Percentiles rank a stretch among this genome's conserved stretches.
These are phyloP conservation scores for Plasmodium vinckei DNA, from an alignment of 169 alveolate species.

Conservation along the genomic window DNA sequence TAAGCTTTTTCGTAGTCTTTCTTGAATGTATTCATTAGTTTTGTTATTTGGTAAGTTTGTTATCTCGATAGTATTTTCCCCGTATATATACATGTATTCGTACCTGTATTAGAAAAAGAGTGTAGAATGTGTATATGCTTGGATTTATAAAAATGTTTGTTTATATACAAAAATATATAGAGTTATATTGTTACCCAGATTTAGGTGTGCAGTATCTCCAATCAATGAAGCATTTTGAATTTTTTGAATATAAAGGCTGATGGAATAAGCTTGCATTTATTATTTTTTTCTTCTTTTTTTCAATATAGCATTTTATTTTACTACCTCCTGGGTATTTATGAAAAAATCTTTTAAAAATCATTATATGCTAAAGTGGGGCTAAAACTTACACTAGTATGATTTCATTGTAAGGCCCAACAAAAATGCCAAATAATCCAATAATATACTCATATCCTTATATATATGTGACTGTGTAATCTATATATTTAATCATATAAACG, in stretches of 20 bases:
- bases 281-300: slow-evolving; percentile 52
- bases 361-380: neutral
- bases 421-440: too few species aligned
- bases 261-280: slow-evolving; percentile 40
- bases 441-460: too few species aligned
- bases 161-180: neutral
- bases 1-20: slow-evolving; percentile 86
- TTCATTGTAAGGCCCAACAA: too few species aligned
- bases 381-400: too few species aligned
- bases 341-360: slow-evolving; percentile 72
- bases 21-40: slow-evolving; percentile 93
- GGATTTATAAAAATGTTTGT: neutral
- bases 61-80: slow-evolving; percentile 86
- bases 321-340: slow-evolving; percentile 75
- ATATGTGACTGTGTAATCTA: too few species aligned
- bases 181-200: slow-evolving; percentile 49
- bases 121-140: neutral
- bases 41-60: slow-evolving; percentile 87
- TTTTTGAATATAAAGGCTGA: slow-evolving; percentile 57
- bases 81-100: slow-evolving; percentile 83
- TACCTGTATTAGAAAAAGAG: slow-evolving; percentile 39
- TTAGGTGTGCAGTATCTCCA: slow-evolving; percentile 81
- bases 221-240: slow-evolving; percentile 62
- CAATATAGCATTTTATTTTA: slow-evolving; percentile 65
- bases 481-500: too few species aligned